Conservation (phyloP, 805 yeast genomes). For the fission yeast (Schizosaccharomyces pombe) region ASM294v3 CU329670.1:565001-565500, state of each 20-base stretch:
- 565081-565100: too few species aligned
- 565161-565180: slow-evolving; percentile 41
- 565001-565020: too few species aligned
- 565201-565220: slow-evolving; percentile 80
- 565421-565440: background rate
- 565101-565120: too few species aligned
- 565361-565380: slow-evolving; percentile 8
- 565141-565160: background rate
- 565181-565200: slow-evolving; percentile 91
- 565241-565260: slow-evolving; percentile 88
- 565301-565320: slow-evolving; percentile 47
- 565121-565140: too few species aligned
- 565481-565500: slow-evolving; percentile 11
- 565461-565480: background rate
- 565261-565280: slow-evolving; percentile 70
- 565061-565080: too few species aligned
- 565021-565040: too few species aligned
- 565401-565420: background rate
- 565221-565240: slow-evolving; percentile 34
- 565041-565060: too few species aligned
- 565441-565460: background rate
- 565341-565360: background rate
- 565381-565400: background rate
- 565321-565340: too few species aligned
- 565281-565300: slow-evolving; percentile 46